A percentile compares a stretch with the other conserved stretches of the same genome.
Conservation (phyloP, 306 rosid genomes). For the Crataegus laevigata region DNA sequence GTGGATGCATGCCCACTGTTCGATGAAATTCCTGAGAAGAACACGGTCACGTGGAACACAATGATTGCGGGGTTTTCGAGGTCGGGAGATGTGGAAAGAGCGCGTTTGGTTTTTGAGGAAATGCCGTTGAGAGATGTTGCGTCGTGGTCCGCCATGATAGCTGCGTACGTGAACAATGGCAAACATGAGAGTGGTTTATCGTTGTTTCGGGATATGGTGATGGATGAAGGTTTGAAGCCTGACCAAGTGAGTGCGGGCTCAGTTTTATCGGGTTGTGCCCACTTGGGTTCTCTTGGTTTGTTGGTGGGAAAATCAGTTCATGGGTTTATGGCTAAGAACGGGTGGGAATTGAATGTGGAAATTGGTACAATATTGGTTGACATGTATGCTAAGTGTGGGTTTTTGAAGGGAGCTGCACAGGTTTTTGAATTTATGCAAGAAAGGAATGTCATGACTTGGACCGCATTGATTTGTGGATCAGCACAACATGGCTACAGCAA, state of each 20-base stretch:
- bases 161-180: constrained; percentile 29
- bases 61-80: constrained; percentile 52
- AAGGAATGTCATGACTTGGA: constrained; percentile 48
- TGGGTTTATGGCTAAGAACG: constrained; percentile 41
- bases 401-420: constrained; percentile 32
- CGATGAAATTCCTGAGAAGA: constrained; percentile 53
- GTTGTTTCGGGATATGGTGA: constrained; percentile 47
- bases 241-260: constrained; percentile 35
- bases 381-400: constrained; percentile 55
- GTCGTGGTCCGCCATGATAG: constrained; percentile 53
- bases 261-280: constrained; percentile 45
- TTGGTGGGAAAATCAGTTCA: constrained; percentile 62
- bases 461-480: constrained; percentile 41
- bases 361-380: constrained; percentile 49
- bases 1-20: constrained; percentile 38
- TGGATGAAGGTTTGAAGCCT: constrained; percentile 19
- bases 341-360: constrained; percentile 44
- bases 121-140: constrained; percentile 38
- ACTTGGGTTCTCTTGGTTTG: constrained; percentile 40
- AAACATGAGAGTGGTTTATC: constrained; percentile 20
- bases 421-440: constrained; percentile 40
- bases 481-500: constrained; percentile 36
- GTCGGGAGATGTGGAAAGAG: constrained; percentile 25
- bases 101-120: constrained; percentile 30
- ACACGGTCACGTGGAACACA: constrained; percentile 47